phyloP scores from a whole-genome alignment of 75 land plant genomes.

The Cryptomeria japonica region DNA sequence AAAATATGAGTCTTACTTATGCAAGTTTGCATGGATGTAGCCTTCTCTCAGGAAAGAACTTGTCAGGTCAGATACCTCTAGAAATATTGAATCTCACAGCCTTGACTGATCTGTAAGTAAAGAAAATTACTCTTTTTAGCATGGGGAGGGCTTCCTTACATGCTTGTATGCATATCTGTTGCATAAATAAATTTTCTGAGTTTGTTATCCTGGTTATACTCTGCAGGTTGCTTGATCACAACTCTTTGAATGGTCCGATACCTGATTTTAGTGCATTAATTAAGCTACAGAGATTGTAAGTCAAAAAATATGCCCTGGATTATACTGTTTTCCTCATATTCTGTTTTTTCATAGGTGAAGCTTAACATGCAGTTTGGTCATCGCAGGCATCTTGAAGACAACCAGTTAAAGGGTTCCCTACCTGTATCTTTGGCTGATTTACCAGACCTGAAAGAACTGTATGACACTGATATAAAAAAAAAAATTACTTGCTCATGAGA shows the following conservation, averaged over 20 bases:
- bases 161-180: background rate
- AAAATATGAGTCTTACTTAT: background rate
- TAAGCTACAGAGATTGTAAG: constrained; percentile 55
- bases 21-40: constrained; percentile 23
- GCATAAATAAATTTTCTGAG: background rate
- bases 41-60: constrained; percentile 45
- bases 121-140: background rate
- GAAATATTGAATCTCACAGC: constrained; percentile 51
- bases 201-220: background rate
- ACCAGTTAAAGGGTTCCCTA: constrained; percentile 52
- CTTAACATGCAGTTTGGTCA: background rate
- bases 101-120: constrained; percentile 59
- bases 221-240: constrained; percentile 70
- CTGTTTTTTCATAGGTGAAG: background rate
- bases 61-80: constrained; percentile 59
- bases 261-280: constrained; percentile 69
- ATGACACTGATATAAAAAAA: constrained; percentile 26
- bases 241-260: constrained; percentile 59
- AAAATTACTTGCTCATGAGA: background rate
- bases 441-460: constrained; percentile 57
- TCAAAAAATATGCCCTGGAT: background rate
- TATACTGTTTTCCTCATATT: constrained; percentile 1
- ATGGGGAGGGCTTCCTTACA: background rate
- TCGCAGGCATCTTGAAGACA: constrained; percentile 73
- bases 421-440: constrained; percentile 53